A percentile compares a stretch with the other conserved stretches of the same genome.
Conservation (phyloP, 2,329 filamentous ascomycete species). For the Teratosphaeria zuluensis region DNA sequence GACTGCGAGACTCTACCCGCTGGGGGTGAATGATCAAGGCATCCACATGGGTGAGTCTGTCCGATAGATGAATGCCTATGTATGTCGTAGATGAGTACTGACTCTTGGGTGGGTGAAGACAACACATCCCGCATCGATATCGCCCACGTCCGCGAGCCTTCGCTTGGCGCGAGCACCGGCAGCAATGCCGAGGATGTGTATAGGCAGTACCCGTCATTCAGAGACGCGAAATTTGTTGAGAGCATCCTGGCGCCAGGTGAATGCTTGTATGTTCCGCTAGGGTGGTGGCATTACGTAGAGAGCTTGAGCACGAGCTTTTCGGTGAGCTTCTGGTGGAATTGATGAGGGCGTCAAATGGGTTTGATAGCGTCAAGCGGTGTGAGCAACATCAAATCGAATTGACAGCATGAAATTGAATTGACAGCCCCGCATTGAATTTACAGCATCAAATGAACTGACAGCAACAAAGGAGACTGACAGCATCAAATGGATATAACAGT, state of each 20-base stretch:
- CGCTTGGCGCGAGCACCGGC: constrained; percentile 1
- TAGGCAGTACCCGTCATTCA: constrained; percentile 44
- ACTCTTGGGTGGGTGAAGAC: constrained; percentile 17
- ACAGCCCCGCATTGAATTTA: too few relatives aligned
- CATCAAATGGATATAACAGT: too few relatives aligned
- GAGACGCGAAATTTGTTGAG: constrained; percentile 58
- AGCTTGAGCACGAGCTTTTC: constrained; percentile 82
- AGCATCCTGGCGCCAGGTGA: constrained; percentile 73
- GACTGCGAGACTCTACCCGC: constrained; percentile 50
- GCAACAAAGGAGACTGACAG: too few relatives aligned
- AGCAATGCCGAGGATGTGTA: constrained; percentile 18
- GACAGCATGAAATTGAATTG: too few relatives aligned
- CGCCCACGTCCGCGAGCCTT: constrained; percentile 4
- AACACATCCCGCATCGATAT: constrained; percentile 81
- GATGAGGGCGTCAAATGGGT: neutral
- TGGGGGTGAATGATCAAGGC: constrained; percentile 51
- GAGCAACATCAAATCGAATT: too few relatives aligned
- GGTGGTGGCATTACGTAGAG: constrained; percentile 97
- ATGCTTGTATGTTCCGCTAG: constrained; percentile 77
- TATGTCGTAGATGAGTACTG: neutral
- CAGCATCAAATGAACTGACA: too few relatives aligned
- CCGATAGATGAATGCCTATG: neutral
- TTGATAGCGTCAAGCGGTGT: too few relatives aligned
- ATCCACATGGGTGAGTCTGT: constrained; percentile 60
- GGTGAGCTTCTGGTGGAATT: constrained; percentile 95